Evolutionary conservation across 1,139 yeast genomes (phyloP), one percentile per base, ranked within the genome.

Genomic region (Saccharomyces uvarum): DNA sequence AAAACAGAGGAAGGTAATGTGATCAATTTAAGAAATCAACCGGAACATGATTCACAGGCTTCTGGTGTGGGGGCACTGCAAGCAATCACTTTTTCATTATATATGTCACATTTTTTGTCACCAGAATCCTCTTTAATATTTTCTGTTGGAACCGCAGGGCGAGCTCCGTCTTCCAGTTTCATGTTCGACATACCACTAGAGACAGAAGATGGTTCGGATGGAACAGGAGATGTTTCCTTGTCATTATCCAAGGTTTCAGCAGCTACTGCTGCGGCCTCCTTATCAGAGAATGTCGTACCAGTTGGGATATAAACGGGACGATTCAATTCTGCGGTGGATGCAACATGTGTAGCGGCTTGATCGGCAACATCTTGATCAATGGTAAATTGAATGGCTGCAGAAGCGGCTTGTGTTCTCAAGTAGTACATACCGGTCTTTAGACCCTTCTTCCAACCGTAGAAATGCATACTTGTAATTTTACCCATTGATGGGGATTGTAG

Each of bases 21-120:
- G 13, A 5, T 28, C 11, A 11, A 16, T 9, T 19, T 14, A 24
- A 38, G 11, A 16, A 38, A 52, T 74, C 77, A 93, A 77, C 98
- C 98, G 60, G 98, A 91, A 78, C 99, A 93, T 99, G 93, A 93
- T 70, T 93, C 93, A 76, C 99, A 93, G 49, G 98, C 83, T 74
- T 88, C 98, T 57, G 97, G 97, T 76, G 93, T 93, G 72, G 87
- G 84, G 71, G 93, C 90, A 54, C 97, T 96, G 78, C 99, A 93
- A 48, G 97, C 97, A 74, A 93, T 82, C 47, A 86, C 98, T 75
- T 90, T 85, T 33, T 96, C 87, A 72, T 93, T 89, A 79, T 78
- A 93, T 66, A 93, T 93, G 70, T 93, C 97, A 58, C 65, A 70
- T 55, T 73, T 76, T 47, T 63, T 66, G 49, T 68, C 67, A 47